Base-by-base conservation (phyloP, 371 early-diverging fungal genomes). In the Ordospora pajunii region DNA sequence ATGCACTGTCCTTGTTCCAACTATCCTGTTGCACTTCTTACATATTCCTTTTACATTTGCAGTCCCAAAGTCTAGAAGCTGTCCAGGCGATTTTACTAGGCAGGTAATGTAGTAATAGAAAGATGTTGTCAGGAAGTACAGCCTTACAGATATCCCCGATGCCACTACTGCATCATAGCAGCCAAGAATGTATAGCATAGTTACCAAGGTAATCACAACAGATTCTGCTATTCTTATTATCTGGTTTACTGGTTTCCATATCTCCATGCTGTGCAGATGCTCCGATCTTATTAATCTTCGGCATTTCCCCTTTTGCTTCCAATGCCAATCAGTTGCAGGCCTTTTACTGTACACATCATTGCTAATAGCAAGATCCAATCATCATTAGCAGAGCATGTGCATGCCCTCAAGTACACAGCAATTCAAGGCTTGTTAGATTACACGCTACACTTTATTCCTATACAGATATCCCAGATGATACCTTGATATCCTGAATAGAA, bases 1-100 rank as follows among this genome's bases (percentile, higher is more conserved):
- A 74, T 84, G 85, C 17, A 67, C 48, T 10, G 77, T 78, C 14
- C 66, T 71, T 8, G 44, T 44, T 10, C 75, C 73, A 40, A 54
- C 22, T 48, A 82, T 68, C 21, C 77, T 75, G 40, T 77, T 80
- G 63, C 84, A 84, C 43, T 74, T 68, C 7, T 49, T 75, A 52
- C 84, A 84, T 22, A 80, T 62, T 40, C 76, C 75, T 45, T 74
- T 62, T 50, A 76, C 52, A 25, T 70, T 42, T 40, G 71, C 40
- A 54, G 21, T n/a, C 14, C 71, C 63, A 12, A 73, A 45, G 62
- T 78, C 78, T n/a, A 73, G 27, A 12, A 64, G 46, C 43, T 27
- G 32, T 17, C 63, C 70, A 58, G 78, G 72, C 12, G 50, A 48
- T 21, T 67, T 69, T 23, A 45, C 48, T 0, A 78, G 58, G n/a